These are phyloP conservation scores for Pyricularia sp. DNA, from an alignment of 2,329 filamentous ascomycete species.

Conservation along the genomic window DNA sequence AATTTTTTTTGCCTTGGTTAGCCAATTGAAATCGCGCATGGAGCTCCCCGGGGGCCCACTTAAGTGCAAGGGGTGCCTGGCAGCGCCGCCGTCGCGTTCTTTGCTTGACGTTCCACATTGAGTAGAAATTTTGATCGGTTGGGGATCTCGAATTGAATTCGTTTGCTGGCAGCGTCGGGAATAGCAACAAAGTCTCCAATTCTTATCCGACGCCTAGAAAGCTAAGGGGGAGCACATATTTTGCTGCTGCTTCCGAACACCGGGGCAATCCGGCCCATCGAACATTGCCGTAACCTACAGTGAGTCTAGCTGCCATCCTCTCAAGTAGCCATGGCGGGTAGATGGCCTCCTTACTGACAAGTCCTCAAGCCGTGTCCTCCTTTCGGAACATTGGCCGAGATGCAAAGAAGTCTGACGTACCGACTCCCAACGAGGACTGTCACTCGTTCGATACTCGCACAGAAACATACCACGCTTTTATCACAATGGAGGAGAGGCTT, in stretches of 20 bases:
- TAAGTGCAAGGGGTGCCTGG: not conserved
- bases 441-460: not conserved
- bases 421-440: not conserved
- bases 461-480: not conserved
- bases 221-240: not conserved
- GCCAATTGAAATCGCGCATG: not conserved
- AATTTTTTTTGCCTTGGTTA: not conserved
- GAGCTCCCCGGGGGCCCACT: not conserved
- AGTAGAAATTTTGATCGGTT: not conserved
- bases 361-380: not conserved
- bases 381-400: not conserved
- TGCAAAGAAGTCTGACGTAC: not conserved
- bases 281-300: not conserved
- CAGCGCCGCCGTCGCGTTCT: not conserved
- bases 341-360: not conserved
- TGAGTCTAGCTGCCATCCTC: not conserved
- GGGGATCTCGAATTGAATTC: not conserved
- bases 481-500: slow-evolving; percentile 1
- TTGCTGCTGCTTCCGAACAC: not conserved
- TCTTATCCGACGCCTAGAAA: not conserved
- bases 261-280: not conserved
- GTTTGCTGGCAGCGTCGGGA: not conserved
- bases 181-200: not conserved
- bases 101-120: not conserved
- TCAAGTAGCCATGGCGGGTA: not conserved